Evolutionary conservation across 345 rosid genomes (phyloP).

Genomic region (Corymbia maculata): DNA sequence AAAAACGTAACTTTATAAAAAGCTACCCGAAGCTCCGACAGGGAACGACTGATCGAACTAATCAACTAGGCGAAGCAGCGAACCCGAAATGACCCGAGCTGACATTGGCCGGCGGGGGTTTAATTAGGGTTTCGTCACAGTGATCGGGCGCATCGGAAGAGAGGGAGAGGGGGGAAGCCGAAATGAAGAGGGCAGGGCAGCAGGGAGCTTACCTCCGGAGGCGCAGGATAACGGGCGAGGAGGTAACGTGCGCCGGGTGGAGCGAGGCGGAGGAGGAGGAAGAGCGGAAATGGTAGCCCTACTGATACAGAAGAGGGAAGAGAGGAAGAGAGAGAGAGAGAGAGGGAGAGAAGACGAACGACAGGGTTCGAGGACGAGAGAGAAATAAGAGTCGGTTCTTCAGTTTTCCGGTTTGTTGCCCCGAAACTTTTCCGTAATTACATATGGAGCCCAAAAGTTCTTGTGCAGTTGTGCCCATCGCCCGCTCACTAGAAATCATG

Average conservation of each 20-base stretch:
- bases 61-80: not conserved
- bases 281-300: not conserved
- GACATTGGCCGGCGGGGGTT: not conserved
- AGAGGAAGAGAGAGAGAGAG: not conserved
- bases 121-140: slow-evolving; percentile 6
- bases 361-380: not conserved
- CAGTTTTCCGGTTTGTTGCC: not conserved
- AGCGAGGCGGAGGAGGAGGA: not conserved
- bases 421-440: not conserved
- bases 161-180: not conserved
- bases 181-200: not conserved
- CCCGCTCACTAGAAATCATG: not conserved
- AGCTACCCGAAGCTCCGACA: not conserved
- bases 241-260: slow-evolving; percentile 5
- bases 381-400: not conserved
- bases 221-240: not conserved
- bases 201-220: slow-evolving; percentile 6
- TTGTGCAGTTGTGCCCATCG: not conserved
- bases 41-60: not conserved
- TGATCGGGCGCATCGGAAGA: not conserved
- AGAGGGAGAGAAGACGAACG: not conserved
- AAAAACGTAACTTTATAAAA: not conserved
- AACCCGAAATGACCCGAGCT: not conserved
- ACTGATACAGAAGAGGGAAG: not conserved
- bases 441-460: not conserved